Conservation (phyloP, 2,329 filamentous ascomycete genomes). For the Leptographium flavum region DNA sequence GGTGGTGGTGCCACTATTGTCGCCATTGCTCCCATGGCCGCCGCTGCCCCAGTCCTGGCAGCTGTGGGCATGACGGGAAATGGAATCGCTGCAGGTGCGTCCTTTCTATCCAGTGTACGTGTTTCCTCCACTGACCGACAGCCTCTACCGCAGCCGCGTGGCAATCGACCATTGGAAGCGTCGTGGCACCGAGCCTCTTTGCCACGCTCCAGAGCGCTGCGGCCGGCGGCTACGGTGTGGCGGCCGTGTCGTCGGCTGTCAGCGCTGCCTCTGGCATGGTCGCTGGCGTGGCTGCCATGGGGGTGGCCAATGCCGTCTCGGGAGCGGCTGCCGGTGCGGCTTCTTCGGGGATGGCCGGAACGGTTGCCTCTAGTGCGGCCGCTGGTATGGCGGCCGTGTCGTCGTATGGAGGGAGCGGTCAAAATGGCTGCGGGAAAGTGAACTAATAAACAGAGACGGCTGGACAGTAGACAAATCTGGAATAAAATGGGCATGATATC, state of each 20-base stretch:
- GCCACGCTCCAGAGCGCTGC: conserved; percentile 19
- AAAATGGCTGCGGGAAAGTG: too few relatives aligned
- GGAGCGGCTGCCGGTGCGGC: too few relatives aligned
- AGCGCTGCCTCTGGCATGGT: neutral
- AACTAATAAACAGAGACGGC: too few relatives aligned
- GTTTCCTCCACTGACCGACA: conserved; percentile 3
- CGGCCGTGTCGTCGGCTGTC: conserved; percentile 2
- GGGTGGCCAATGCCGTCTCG: neutral
- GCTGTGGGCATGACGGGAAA: neutral
- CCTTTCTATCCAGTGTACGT: neutral
- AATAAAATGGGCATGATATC: too few relatives aligned
- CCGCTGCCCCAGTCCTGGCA: neutral
- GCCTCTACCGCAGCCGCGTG: conserved; percentile 14
- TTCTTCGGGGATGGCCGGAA: neutral
- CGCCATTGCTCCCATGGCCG: neutral
- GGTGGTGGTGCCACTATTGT: neutral
- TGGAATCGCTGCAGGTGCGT: conserved; percentile 3
- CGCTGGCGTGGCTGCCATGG: neutral
- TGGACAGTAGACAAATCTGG: too few relatives aligned
- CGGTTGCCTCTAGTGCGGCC: too few relatives aligned
- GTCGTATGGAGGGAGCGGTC: too few relatives aligned
- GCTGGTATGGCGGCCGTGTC: too few relatives aligned
- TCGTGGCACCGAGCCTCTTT: conserved; percentile 13
- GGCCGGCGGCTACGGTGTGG: conserved; percentile 14
- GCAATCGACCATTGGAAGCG: conserved; percentile 17